Conservation (phyloP, 192 early-diverging fungal species). For the Neocallimastix lanati region DNA sequence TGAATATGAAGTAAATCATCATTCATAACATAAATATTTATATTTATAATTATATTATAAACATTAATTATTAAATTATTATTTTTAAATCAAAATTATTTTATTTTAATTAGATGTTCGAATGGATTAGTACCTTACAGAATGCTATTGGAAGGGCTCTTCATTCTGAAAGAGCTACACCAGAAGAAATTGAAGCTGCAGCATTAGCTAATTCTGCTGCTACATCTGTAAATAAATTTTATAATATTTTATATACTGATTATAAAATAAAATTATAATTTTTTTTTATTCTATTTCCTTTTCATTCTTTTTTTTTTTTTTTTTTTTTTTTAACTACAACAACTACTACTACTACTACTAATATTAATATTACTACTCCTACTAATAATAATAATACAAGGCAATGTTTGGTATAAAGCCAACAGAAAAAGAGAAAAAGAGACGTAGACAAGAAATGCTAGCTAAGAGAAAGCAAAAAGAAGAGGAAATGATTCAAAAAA, state of each 20-base stretch:
- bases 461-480: not conserved
- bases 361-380: too few species aligned
- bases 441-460: not conserved
- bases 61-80: too few species aligned
- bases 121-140: slow-evolving; percentile 54
- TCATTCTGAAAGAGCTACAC: not conserved
- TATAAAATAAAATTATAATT: too few species aligned
- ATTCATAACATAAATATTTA: too few species aligned
- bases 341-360: too few species aligned
- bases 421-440: not conserved
- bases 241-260: too few species aligned
- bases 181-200: slow-evolving; percentile 1
- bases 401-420: not conserved
- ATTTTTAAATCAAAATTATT: too few species aligned
- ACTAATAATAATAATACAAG: too few species aligned
- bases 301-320: too few species aligned
- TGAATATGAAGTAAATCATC: slow-evolving; percentile 20
- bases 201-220: slow-evolving; percentile 3
- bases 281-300: too few species aligned
- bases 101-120: slow-evolving; percentile 15
- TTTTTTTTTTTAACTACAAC: too few species aligned
- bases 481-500: slow-evolving; percentile 13
- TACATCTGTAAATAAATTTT: not conserved
- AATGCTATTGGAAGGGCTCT: slow-evolving; percentile 25
- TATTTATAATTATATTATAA: too few species aligned